Base-by-base conservation (phyloP, 139 green algal species). In the Auxenochlorella pyrenoidosa region DNA sequence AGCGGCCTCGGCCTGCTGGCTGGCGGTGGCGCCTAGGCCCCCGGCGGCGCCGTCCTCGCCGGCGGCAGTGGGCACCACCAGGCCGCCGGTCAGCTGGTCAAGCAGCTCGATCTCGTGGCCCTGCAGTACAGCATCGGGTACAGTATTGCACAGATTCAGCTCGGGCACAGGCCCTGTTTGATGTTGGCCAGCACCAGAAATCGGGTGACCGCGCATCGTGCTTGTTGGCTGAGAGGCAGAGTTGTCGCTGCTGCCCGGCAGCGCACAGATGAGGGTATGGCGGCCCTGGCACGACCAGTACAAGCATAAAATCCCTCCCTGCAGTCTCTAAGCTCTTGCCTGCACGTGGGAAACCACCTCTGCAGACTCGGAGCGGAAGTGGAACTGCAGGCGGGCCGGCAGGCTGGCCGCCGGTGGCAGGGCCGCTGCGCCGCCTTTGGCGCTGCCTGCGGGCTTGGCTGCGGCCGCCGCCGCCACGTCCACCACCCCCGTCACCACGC, bases 41-140 rank as follows among this genome's bases (percentile, higher is more conserved):
- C 51, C 38, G 1, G 68, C 13, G 32, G 15, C 70, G 75, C 43
- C 82, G 26, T 72, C 83, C 70, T 76, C 82, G 60, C 54, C 73
- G 12, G 60, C 43, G 44, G 83, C 88, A 2, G 82, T 59, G 38
- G 88, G 75, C 34, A 83, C 83, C 22, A 73, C 88, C 3, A 21
- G 47, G 22, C 85, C 89, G 54, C 79, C 87, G 0, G 85, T 90
- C 79, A 91, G 79, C 70, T 88, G 85, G 26, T 72, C 86, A 58
- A 91, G 54, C 60, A 91, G 84, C 71, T 91, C 89, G 40, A 44
- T 40, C 32, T 91, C 70, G 58, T 91, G 89, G 13, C 85, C 89
- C 58, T 72, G 79, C 71, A 84, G 63, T 16, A 8, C 0, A 10
- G 0, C 47, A 71, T 34, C 3, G 22, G 30, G 13, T 59, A 15